Base-by-base conservation (phyloP, 345 rosid genomes). In the Reutealis trisperma region DNA sequence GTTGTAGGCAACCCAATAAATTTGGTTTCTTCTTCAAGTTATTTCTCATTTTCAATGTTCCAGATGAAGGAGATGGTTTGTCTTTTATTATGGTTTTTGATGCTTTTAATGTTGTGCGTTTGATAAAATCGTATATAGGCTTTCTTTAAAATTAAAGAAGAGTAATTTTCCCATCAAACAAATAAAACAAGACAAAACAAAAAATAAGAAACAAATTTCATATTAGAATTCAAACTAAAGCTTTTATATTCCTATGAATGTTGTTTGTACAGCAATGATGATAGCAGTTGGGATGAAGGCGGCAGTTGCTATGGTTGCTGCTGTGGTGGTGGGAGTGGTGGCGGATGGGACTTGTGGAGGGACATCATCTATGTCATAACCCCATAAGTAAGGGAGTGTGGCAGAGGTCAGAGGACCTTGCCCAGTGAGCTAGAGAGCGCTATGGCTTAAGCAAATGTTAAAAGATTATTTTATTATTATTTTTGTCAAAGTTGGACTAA, bases 31-130 rank as follows among this genome's bases (percentile, higher is more conserved):
- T 93, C 92, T 70, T 86, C 96, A 15, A 89, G 90, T 54, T 58
- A 81, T 55, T 85, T 95, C 80, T 80, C 98, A 21, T 91, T 95
- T 79, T 88, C 90, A 0, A 73, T 94, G 52, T 76, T 91, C 77
- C 66, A 27, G 78, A 27, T 18, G 65, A 15, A 63, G 93, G 90
- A 44, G 92, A 84, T 69, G 93, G 93, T 64, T 81, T 95, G 70
- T 92, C 68, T 15, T 10, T 44, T 13, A 34, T 54, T 10, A 5
- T 8, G 47, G 60, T 60, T 57, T 27, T 30, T 22, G 14, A 63
- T 2, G 66, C 75, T 70, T 81, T 84, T 67, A 74, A 82, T 62
- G 78, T 41, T 16, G 75, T 41, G 70, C 78, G 67, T 84, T 79
- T 83, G 78, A 63, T 37, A 84, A 45, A 79, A 81, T 86, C 63